Base-by-base conservation (phyloP, 352 stramenopile species). In the Globisporangium cylindrosporum region DNA sequence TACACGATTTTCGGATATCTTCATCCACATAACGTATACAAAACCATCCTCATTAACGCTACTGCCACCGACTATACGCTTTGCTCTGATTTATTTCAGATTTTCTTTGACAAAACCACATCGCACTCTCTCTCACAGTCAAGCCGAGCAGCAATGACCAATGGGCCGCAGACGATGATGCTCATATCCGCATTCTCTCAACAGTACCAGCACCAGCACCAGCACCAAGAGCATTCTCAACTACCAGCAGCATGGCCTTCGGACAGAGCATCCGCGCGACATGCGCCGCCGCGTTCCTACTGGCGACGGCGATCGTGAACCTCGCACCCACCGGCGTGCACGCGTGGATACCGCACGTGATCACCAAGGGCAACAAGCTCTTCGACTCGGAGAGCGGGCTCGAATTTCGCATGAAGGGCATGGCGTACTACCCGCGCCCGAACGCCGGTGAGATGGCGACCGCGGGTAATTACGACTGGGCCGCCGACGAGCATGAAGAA, bases 341-440 rank as follows among this genome's bases (percentile, higher is more conserved):
- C 36, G 68, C 68, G 64, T 73, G 68, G 68, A 38, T 70, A 24
- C 49, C 68, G 14, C 68, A 59, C 27, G 18, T 93, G 9, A 70
- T 88, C 32, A 70, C 82, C 62, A 90, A 92, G 66, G 82, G 83
- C 66, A 90, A 89, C 77, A 88, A 86, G 63, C 82, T 91, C 63
- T 92, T 92, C 59, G 71, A 92, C 70, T 80, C 73, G 22, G 67
- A 73, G 4, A 83, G 71, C 0, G 77, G 76, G 0, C 57, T 78
- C 62, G 80, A 92, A 62, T 85, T 94, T 72, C 79, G 80, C 20
- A 79, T 92, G 32, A 81, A 82, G 58, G 86, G 86, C 51, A 87
- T 92, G 72, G 82, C 77, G 7, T 92, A 92, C 71, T 92, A 88
- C 68, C 82, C 84, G 14, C 78, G 82, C 4, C 81, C 86, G 12